phyloP scores from a whole-genome alignment of 805 yeast genomes.

The Metschnikowia chrysomelidarum region DNA sequence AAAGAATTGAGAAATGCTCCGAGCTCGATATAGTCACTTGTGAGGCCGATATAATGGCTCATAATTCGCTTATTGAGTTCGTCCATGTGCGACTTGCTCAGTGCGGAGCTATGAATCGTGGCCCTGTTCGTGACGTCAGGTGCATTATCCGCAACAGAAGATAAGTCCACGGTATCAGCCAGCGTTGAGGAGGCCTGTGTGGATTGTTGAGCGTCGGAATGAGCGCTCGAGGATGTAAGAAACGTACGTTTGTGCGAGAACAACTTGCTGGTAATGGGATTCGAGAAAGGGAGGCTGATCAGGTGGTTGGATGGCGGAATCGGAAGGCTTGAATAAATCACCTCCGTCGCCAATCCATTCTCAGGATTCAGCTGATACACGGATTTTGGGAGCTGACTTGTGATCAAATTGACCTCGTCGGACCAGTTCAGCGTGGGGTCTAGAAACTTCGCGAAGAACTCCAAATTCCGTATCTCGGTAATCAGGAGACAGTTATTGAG shows the following conservation, averaged over 20 bases:
- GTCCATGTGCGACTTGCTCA: constrained; percentile 46
- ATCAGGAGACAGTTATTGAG: constrained; percentile 70
- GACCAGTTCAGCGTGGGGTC: constrained; percentile 85
- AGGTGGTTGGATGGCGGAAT: constrained; percentile 28
- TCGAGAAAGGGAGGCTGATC: constrained; percentile 31
- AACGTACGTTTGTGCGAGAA: constrained; percentile 3
- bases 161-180: constrained; percentile 18
- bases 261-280: constrained; percentile 16
- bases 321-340: constrained; percentile 35
- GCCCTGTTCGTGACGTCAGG: constrained; percentile 19
- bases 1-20: constrained; percentile 58
- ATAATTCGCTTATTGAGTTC: constrained; percentile 55
- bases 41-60: constrained; percentile 54
- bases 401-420: constrained; percentile 51
- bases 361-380: constrained; percentile 45
- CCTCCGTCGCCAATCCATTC: constrained; percentile 38
- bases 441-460: constrained; percentile 70
- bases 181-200: constrained; percentile 16
- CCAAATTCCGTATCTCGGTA: constrained; percentile 52
- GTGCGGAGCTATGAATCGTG: constrained; percentile 3
- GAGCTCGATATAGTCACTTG: constrained; percentile 68
- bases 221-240: constrained; percentile 1
- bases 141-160: constrained; percentile 13
- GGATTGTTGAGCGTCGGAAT: constrained; percentile 22
- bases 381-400: constrained; percentile 40